Percentiles rank a stretch among this genome's conserved stretches.
Conservation (phyloP, 192 early-diverging fungal species). For the Kickxella alabastrina region DNA sequence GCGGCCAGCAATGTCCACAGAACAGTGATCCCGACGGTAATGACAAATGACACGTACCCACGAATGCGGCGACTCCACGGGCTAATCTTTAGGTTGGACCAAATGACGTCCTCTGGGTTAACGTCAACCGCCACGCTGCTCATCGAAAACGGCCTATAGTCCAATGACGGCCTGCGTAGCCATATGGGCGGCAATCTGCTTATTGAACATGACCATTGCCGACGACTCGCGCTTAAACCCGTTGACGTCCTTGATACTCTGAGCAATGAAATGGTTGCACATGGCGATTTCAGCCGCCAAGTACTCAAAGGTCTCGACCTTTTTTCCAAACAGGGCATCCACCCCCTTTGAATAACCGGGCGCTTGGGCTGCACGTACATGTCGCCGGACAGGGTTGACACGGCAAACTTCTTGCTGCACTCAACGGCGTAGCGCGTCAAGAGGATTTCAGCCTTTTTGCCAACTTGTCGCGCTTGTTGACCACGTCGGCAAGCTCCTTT, state of each 20-base stretch:
- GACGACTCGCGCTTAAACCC: constrained; percentile 52
- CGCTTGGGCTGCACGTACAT: constrained; percentile 25
- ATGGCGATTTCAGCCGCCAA: constrained; percentile 20
- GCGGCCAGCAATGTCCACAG: constrained; percentile 74
- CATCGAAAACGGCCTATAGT: constrained; percentile 63
- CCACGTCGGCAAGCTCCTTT: constrained; percentile 45
- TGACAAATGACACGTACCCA: constrained; percentile 50
- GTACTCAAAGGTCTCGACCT: constrained; percentile 56
- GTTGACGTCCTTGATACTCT: constrained; percentile 23
- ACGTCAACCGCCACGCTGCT: constrained; percentile 62
- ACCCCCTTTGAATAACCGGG: constrained; percentile 44
- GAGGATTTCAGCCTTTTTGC: constrained; percentile 48
- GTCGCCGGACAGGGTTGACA: background rate
- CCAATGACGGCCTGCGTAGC: constrained; percentile 64
- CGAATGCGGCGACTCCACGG: constrained; percentile 55
- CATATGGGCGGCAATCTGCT: constrained; percentile 72
- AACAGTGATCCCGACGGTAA: constrained; percentile 58
- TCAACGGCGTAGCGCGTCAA: constrained; percentile 51
- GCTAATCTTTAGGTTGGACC: constrained; percentile 68
- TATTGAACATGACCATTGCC: constrained; percentile 80
- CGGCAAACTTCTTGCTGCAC: constrained; percentile 23
- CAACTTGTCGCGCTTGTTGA: constrained; percentile 52
- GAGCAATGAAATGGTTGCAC: constrained; percentile 44
- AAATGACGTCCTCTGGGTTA: constrained; percentile 71
- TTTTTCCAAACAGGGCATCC: constrained; percentile 43